Base-by-base conservation (phyloP, 2,329 filamentous ascomycete genomes). In the Meredithiella fracta region DNA sequence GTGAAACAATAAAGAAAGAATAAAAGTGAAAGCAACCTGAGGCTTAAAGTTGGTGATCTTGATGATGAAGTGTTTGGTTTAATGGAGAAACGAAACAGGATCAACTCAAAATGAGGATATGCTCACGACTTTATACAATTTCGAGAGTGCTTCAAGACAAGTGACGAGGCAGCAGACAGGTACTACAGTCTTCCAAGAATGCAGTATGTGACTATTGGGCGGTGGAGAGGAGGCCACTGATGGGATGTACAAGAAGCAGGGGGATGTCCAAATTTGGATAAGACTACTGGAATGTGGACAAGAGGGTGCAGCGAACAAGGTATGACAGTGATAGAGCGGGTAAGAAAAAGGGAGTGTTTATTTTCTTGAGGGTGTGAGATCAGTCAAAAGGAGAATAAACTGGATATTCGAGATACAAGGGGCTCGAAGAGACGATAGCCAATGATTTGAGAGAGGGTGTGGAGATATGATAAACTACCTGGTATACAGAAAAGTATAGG, bases 1-100 rank as follows among this genome's bases (percentile, higher is more conserved):
- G 47, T 25, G 44, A 52, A 50, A 52, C 22, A 58, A 44, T 20
- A 40, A 15, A 40, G 23, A 25, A 42, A 40, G 23, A 23, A 38
- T 34, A 51, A 26, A 53, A 53, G 51, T 25, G 34, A 53, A 40
- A 40, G 34, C n/a, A 20, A 53, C 17, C 51, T 31, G 11, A 42
- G 40, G 51, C 51, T 53, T 38, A 25, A 22, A 15, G 51, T 40
- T 15, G 51, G 31, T 42, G 51, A 53, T 53, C 29, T 53, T 53
- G 51, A 31, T 53, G 29, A 38, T 14, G 17, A 40, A 26, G 17
- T 25, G 22, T 23, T 25, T 53, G 20, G 23, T 40, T 53, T 44
- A n/a, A 44, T 15, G 34, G 26, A 40, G 51, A 40, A 40, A 53
- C 20, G 34, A 53, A 53, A 53, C 51, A 49, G 25, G 44, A 49